These are phyloP conservation scores for Acer negundo DNA, from an alignment of 345 rosid species.

Conservation along the genomic window DNA sequence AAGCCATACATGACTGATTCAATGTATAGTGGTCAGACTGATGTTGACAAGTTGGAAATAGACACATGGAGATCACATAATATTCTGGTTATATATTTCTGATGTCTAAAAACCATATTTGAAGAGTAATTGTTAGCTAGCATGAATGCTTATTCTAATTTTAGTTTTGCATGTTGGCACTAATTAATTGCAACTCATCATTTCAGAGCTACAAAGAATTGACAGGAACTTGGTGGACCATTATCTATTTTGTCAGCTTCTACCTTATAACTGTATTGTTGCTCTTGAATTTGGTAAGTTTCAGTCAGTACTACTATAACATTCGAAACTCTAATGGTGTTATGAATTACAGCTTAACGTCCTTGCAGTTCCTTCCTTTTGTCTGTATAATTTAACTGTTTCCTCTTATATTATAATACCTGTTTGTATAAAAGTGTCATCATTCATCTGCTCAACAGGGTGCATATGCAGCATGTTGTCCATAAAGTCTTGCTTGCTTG, in stretches of 20 bases:
- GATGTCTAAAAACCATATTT: background rate
- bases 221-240: conserved; percentile 84
- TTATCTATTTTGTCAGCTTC: conserved; percentile 87
- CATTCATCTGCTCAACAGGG: too few relatives aligned
- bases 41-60: background rate
- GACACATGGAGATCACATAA: background rate
- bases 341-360: background rate
- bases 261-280: conserved; percentile 73
- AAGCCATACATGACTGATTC: background rate
- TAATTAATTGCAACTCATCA: conserved; percentile 21
- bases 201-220: conserved; percentile 81
- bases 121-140: background rate
- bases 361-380: background rate
- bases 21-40: background rate
- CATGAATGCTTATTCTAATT: background rate
- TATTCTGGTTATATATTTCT: background rate
- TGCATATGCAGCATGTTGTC: background rate
- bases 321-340: background rate
- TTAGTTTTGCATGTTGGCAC: conserved; percentile 11
- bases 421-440: background rate
- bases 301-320: background rate
- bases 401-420: background rate
- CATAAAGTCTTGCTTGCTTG: background rate
- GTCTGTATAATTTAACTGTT: background rate
- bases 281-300: conserved; percentile 89